Evolutionary conservation across 305 asterid species (phyloP), one percentile per base, ranked within the genome.

Genomic region (Fraxinus sp.): DNA sequence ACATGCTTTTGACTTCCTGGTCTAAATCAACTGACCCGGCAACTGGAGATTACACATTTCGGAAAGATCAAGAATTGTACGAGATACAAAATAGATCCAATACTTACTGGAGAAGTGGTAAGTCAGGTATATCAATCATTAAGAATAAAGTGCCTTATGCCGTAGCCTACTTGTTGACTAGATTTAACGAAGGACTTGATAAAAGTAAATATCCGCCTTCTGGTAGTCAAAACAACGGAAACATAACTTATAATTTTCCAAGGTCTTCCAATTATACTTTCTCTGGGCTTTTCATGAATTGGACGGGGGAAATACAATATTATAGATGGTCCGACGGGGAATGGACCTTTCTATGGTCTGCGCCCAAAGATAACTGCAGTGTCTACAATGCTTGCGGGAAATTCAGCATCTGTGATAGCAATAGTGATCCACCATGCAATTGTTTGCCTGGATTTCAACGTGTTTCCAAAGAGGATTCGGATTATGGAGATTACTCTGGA

Each of bases 371-470:
- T 78, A 0, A 0, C 1, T 91, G 93, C 52, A 77, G 85, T 28
- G 78, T 78, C 44, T 79, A 30, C 35, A 80, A 30, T 3, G 3
- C 8, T 0, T 91, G 94, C 72, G 93, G 93, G 39, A 78, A 81
- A 4, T 88, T 81, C 30, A 85, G 85, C 13, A 14, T 76, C 76
- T 91, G 94, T 70, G 78, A 44, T 13, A 33, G 37, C 37, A 33
- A 33, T 33, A 4, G 37, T 33, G 6, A 33, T 33, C 62, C 1
- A 8, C 18, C 0, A 35, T 91, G 93, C 73, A 44, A 55, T 3
- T 91, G 94, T 78, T 78, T 88, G 85, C 72, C 41, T 2, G 90
- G 92, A 36, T 87, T 77, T 79, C 46, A 73, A 71, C 80, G 78
- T 20, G 20, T 13, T 33, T 30, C 39, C 3, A 46, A 30, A 5